Conservation (phyloP, 106 monocot genomes). For the Dioscorea zingiberensis region DNA sequence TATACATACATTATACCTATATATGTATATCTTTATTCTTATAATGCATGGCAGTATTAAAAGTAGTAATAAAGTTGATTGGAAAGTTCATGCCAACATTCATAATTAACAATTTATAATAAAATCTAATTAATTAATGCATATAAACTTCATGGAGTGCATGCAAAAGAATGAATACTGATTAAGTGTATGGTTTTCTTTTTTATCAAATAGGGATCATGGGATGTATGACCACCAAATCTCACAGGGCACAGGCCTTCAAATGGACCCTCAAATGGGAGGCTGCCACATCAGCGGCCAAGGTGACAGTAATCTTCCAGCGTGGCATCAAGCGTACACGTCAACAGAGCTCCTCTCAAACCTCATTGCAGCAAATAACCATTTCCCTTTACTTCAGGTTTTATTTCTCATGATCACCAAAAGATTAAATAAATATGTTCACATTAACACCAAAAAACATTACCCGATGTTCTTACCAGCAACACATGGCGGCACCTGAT, state of each 20-base stretch:
- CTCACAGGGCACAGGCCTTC: constrained; percentile 3
- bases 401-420: not conserved
- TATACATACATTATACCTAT: too few species aligned
- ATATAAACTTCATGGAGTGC: too few species aligned
- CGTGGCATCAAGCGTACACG: constrained; percentile 46
- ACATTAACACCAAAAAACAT: not conserved
- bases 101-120: not conserved
- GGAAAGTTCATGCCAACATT: too few species aligned
- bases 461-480: constrained; percentile 6
- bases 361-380: constrained; percentile 25
- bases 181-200: not conserved
- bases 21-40: too few species aligned
- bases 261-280: constrained; percentile 19
- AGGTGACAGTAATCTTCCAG: constrained; percentile 8
- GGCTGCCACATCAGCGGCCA: constrained; percentile 20
- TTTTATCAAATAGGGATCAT: constrained; percentile 17
- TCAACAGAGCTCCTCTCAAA: constrained; percentile 46
- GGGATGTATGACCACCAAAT: constrained; percentile 35
- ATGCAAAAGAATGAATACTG: too few species aligned
- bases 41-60: too few species aligned
- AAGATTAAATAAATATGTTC: too few species aligned
- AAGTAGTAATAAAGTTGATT: too few species aligned
- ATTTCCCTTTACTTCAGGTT: constrained; percentile 40
- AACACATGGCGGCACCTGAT: constrained; percentile 14
- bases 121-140: not conserved